These are phyloP conservation scores for Ananas comosus DNA, from an alignment of 176 grass and related monocot species.

Conservation along the genomic window DNA sequence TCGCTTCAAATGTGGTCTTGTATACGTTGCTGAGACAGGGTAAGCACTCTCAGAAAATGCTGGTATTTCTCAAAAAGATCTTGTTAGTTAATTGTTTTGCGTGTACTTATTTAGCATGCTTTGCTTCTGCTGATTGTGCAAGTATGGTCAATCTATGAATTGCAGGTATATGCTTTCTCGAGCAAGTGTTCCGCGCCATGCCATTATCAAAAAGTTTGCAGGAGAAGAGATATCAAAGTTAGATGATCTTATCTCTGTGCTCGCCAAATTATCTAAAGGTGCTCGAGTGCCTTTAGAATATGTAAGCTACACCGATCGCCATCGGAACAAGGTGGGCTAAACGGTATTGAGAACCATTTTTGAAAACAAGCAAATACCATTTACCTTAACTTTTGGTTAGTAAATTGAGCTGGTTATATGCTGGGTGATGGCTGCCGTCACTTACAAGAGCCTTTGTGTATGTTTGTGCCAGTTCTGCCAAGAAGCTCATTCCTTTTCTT, in stretches of 20 bases:
- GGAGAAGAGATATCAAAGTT: constrained; percentile 69
- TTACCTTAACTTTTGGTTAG: neutral
- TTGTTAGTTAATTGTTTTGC: neutral
- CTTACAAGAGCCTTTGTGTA: neutral
- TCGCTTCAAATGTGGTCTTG: constrained; percentile 97
- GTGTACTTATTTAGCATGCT: neutral
- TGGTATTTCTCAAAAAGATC: neutral
- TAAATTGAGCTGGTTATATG: neutral
- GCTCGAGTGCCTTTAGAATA: constrained; percentile 94
- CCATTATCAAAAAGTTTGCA: constrained; percentile 96
- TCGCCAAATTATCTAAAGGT: constrained; percentile 81
- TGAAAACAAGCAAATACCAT: neutral
- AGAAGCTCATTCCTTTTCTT: no score
- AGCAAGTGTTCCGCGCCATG: constrained; percentile 88
- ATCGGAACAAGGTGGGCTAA: constrained; percentile 69
- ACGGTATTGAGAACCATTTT: neutral
- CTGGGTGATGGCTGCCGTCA: neutral
- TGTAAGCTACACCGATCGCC: constrained; percentile 79
- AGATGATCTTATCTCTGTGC: constrained; percentile 70
- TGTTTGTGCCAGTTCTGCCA: no score
- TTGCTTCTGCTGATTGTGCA: neutral
- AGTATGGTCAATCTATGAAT: constrained; percentile 22
- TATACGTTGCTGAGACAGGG: constrained; percentile 98
- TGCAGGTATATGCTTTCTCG: constrained; percentile 94
- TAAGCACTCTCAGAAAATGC: constrained; percentile 29